Conservation (phyloP, 2,329 filamentous ascomycete genomes). For the Colletotrichum sp. region DNA sequence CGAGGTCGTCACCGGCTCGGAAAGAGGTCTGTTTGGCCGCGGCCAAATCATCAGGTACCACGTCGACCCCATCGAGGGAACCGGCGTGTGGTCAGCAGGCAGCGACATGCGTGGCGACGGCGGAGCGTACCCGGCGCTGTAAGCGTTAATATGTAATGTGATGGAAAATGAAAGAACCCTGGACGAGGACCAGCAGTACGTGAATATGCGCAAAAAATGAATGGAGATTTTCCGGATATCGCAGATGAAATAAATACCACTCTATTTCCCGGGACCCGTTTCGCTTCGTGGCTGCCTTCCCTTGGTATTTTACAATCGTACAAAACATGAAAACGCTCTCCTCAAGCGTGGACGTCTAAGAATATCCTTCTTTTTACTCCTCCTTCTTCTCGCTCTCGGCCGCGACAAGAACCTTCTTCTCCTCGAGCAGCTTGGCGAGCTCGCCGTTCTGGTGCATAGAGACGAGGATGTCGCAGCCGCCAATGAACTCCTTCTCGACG, state of each 20-base stretch:
- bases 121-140: slow-evolving; percentile 57
- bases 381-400: slow-evolving; percentile 47
- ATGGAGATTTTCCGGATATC: neutral
- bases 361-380: slow-evolving; percentile 24
- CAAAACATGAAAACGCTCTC: neutral
- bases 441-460: slow-evolving; percentile 98
- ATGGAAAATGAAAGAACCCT: neutral
- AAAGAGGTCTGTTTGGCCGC: slow-evolving; percentile 76
- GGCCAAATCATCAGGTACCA: slow-evolving; percentile 86
- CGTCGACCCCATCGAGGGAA: slow-evolving; percentile 71
- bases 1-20: slow-evolving; percentile 67
- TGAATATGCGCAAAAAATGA: neutral
- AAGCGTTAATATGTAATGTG: neutral
- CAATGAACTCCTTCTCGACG: slow-evolving; percentile 92
- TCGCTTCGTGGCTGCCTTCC: neutral
- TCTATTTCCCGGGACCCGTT: slow-evolving; percentile 1
- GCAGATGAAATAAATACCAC: neutral
- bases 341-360: neutral
- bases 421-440: slow-evolving; percentile 87
- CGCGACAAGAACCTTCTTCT: slow-evolving; percentile 82
- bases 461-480: slow-evolving; percentile 96
- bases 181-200: neutral
- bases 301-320: slow-evolving; percentile 20
- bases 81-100: slow-evolving; percentile 82
- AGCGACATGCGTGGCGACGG: slow-evolving; percentile 91